Evolutionary conservation across 2,329 filamentous ascomycete genomes (phyloP).

Genomic region (Talaromyces amestolkiae): DNA sequence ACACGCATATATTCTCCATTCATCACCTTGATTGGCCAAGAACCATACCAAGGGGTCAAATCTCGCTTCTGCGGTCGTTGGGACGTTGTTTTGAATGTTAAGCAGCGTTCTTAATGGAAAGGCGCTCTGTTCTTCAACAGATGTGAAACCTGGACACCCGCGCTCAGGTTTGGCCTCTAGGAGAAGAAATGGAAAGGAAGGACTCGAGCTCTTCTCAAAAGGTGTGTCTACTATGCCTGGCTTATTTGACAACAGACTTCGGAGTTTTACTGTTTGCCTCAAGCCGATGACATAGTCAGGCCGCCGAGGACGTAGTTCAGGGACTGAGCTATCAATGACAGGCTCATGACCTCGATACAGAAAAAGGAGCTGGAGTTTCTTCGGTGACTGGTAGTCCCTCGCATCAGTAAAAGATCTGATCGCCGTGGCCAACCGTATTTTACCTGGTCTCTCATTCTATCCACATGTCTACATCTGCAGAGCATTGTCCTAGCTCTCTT

Average conservation of each 20-base stretch:
- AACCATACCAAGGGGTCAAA: conserved; percentile 23
- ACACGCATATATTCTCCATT: conserved; percentile 24
- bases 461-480: not conserved
- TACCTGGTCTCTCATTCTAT: not conserved
- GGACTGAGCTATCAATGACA: conserved; percentile 8
- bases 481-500: conserved; percentile 1
- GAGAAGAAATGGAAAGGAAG: conserved; percentile 22
- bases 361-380: not conserved
- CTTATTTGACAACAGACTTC: not conserved
- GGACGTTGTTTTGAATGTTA: conserved; percentile 24
- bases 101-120: conserved; percentile 26
- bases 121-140: conserved; percentile 25
- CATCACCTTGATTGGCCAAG: conserved; percentile 21
- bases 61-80: not conserved
- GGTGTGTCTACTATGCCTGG: conserved; percentile 4
- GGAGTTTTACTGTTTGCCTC: conserved; percentile 2
- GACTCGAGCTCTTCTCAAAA: not conserved
- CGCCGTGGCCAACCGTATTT: not conserved
- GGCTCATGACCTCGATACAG: not conserved
- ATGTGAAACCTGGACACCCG: conserved; percentile 20
- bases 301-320: not conserved
- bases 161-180: conserved; percentile 27
- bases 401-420: not conserved
- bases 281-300: conserved; percentile 7
- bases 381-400: not conserved